Conservation (phyloP, 2,329 filamentous ascomycete genomes). For the Aspergillus sp. region DNA sequence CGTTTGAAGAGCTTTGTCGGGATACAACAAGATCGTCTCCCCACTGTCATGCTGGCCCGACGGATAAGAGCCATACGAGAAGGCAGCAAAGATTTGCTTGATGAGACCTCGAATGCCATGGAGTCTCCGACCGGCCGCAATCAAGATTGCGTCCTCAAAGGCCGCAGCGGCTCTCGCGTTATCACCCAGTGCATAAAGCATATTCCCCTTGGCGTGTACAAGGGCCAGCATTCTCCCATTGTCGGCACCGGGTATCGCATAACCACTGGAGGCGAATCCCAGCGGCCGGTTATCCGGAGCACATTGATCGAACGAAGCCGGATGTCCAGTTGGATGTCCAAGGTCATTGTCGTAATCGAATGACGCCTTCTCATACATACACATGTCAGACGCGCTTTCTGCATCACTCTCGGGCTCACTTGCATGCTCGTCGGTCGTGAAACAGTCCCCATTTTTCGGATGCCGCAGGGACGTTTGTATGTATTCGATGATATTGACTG, state of each 20-base stretch:
- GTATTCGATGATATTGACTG: conserved; percentile 77
- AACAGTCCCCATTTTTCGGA: conserved; percentile 41
- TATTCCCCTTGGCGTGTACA: conserved; percentile 96
- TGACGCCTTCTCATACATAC: conserved; percentile 49
- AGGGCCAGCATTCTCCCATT: conserved; percentile 91
- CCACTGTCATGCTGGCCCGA: conserved; percentile 27
- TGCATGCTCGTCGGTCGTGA: conserved; percentile 46
- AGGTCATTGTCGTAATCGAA: conserved; percentile 51
- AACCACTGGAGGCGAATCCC: conserved; percentile 72
- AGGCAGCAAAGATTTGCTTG: conserved; percentile 63
- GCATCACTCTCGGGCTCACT: conserved; percentile 57
- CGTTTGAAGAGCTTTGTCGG: conserved; percentile 75
- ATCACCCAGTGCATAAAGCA: conserved; percentile 85
- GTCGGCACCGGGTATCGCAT: conserved; percentile 73
- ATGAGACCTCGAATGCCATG: conserved; percentile 73
- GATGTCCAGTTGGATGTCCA: conserved; percentile 15
- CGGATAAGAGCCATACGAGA: conserved; percentile 47
- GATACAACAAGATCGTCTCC: conserved; percentile 70
- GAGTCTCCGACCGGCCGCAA: conserved; percentile 67
- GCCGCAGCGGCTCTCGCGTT: conserved; percentile 73
- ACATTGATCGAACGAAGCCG: conserved; percentile 17
- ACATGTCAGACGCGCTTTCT: conserved; percentile 43
- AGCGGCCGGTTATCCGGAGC: conserved; percentile 28
- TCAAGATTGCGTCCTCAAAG: conserved; percentile 90
- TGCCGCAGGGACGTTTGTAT: conserved; percentile 68